phyloP scores from a whole-genome alignment of 225 moss, liverwort and hornwort genomes.

The Physcomitrium patens region DNA sequence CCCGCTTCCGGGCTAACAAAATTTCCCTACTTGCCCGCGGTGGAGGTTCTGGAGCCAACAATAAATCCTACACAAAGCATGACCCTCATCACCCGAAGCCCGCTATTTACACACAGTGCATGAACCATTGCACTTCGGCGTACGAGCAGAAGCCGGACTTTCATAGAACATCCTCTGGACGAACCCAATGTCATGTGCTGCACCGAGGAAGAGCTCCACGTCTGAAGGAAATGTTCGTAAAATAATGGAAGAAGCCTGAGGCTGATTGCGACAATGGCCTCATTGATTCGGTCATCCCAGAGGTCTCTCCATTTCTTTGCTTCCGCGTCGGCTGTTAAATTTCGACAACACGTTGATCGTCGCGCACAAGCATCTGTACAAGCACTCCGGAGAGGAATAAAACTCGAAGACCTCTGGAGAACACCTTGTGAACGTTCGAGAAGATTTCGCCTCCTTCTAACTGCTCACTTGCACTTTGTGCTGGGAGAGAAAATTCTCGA shows the following conservation, averaged over 20 bases:
- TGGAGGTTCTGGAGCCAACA: too few species aligned
- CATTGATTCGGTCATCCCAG: not conserved
- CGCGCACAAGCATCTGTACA: conserved; percentile 27
- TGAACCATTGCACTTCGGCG: too few species aligned
- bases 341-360: not conserved
- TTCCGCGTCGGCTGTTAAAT: not conserved
- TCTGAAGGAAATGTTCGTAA: conserved; percentile 10
- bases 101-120: too few species aligned
- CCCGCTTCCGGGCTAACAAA: too few species aligned
- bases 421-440: not conserved
- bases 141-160: too few species aligned
- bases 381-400: not conserved
- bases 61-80: too few species aligned
- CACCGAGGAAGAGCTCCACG: not conserved
- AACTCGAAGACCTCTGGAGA: not conserved
- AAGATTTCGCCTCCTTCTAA: not conserved
- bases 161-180: too few species aligned
- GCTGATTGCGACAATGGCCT: not conserved
- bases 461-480: conserved; percentile 54
- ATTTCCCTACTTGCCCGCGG: too few species aligned
- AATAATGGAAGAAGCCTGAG: conserved; percentile 13
- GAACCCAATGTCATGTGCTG: conserved; percentile 2
- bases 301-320: not conserved
- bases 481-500: conserved; percentile 54
- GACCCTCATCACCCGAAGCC: too few species aligned